Base-by-base conservation (phyloP, 228 moss, liverwort and hornwort species). In the Sphagnum fallax region DNA sequence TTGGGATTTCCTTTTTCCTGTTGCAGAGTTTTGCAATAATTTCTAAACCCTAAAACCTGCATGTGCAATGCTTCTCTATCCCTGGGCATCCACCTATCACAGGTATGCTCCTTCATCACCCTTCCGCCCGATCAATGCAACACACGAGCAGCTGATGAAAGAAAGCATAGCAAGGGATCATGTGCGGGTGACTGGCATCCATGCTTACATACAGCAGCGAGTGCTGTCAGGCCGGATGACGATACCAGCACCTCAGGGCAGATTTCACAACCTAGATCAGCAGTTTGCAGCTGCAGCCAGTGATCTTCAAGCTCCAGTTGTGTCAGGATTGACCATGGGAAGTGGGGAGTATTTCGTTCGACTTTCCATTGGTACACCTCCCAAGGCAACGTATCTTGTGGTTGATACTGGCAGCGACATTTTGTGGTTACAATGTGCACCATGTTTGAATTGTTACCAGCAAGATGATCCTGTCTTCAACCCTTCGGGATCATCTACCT, bases 361-460 rank as follows among this genome's bases (percentile, higher is more conserved):
- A 59, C 75, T 85, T 52, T 81, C 88, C 0, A 74, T 94, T 5
- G 94, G 94, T 13, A 86, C 91, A 5, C 94, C 94, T 6, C 81
- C 91, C 4, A 86, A 79, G 59, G 87, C 77, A 49, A 83, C 76
- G 79, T 86, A 80, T 51, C 88, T 90, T 48, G 87, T 91, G 52
- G 81, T 88, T 47, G 94, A 94, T 65, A 94, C 91, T 0, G 94
- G 94, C 16, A 94, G 94, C 51, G 91, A 94, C 74, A 88, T 94
- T 65, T 58, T 91, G 52, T 94, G 94, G 94, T 77, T 94, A 50
- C 94, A 94, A 62, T 91, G 94, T 70, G 75, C 75, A 49, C 91
- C 82, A 12, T 94, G 94, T 65, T 64, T 53, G 12, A 82, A 79
- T 63, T 94, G 94, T 67, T 94, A 91, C 61, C 65, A 70, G 2